A percentile compares a stretch with the other conserved stretches of the same genome.
Conservation (phyloP, 148 eudicot genomes). For the Heliosperma pusillum region DNA sequence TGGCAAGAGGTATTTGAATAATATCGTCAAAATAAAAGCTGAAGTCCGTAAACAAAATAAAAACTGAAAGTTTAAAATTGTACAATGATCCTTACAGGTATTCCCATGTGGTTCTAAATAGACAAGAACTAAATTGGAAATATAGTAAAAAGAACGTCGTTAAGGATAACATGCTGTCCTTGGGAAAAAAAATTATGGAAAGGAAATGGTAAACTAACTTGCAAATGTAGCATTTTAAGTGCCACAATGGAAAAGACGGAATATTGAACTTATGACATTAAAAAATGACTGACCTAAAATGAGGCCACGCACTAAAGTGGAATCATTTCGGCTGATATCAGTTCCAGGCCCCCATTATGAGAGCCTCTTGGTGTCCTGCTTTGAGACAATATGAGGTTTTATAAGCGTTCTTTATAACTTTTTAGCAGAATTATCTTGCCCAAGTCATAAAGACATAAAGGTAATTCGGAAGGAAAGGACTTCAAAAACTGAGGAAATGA, state of each 20-base stretch:
- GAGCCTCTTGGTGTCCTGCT: conserved; percentile 99
- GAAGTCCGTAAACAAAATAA: neutral
- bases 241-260: conserved; percentile 51
- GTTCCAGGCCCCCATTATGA: conserved; percentile 98
- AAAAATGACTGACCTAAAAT: conserved; percentile 88
- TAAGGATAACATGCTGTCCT: conserved; percentile 30
- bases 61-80: conserved; percentile 10
- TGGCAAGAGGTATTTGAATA: neutral
- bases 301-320: conserved; percentile 95
- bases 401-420: conserved; percentile 57
- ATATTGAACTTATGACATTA: conserved; percentile 47
- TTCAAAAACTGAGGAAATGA: conserved; percentile 4
- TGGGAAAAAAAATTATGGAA: conserved; percentile 25
- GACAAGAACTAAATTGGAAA: conserved; percentile 15
- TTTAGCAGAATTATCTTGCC: conserved; percentile 46
- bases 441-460: conserved; percentile 56
- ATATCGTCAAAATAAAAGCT: neutral
- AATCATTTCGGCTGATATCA: conserved; percentile 94
- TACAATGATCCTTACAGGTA: neutral
- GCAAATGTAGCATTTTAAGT: conserved; percentile 50
- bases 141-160: conserved; percentile 21
- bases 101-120: conserved; percentile 15
- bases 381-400: conserved; percentile 78
- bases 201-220: conserved; percentile 39
- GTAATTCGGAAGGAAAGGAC: conserved; percentile 76